Percentiles rank a stretch among this genome's conserved stretches.
phyloP scores from a whole-genome alignment of 305 asterid species.

The Striga hermonthica region DNA sequence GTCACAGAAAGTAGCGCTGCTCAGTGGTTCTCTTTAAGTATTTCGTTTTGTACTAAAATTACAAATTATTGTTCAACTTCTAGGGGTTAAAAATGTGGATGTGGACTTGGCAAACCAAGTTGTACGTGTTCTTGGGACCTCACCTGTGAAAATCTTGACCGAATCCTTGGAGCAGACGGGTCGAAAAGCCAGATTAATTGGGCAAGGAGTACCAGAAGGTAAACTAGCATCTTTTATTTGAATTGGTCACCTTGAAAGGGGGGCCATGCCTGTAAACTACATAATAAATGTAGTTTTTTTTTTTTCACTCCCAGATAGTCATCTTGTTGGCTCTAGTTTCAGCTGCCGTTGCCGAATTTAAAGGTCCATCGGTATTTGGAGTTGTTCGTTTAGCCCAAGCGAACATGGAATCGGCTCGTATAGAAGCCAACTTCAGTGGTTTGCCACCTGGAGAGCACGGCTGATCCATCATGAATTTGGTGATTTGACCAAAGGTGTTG shows the following conservation, averaged over 20 bases:
- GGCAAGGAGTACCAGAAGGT: conserved; percentile 90
- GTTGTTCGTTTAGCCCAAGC: conserved; percentile 93
- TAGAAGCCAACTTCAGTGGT: conserved; percentile 94
- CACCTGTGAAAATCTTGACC: conserved; percentile 70
- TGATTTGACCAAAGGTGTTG: conserved; percentile 80
- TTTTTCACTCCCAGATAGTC: not conserved
- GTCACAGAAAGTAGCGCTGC: conserved; percentile 18
- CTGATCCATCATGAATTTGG: conserved; percentile 88
- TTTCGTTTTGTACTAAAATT: not conserved
- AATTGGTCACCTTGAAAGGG: not conserved
- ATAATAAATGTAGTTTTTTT: not conserved
- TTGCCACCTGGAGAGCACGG: conserved; percentile 76
- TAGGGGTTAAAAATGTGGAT: conserved; percentile 80
- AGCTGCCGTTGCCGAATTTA: conserved; percentile 89
- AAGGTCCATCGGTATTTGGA: conserved; percentile 77
- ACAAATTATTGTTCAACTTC: conserved; percentile 26
- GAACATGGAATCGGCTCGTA: conserved; percentile 71
- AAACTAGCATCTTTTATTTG: conserved; percentile 10
- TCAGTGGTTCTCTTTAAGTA: conserved; percentile 2
- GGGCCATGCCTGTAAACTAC: not conserved
- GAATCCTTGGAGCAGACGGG: conserved; percentile 94
- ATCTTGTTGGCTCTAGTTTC: conserved; percentile 41
- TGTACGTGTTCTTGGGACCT: conserved; percentile 76
- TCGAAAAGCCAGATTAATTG: conserved; percentile 74
- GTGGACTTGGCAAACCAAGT: conserved; percentile 83